Evolutionary conservation across 78 protist species (phyloP), one percentile per base, ranked within the genome.

Genomic region (Dictyostelium brefeldianum): DNA sequence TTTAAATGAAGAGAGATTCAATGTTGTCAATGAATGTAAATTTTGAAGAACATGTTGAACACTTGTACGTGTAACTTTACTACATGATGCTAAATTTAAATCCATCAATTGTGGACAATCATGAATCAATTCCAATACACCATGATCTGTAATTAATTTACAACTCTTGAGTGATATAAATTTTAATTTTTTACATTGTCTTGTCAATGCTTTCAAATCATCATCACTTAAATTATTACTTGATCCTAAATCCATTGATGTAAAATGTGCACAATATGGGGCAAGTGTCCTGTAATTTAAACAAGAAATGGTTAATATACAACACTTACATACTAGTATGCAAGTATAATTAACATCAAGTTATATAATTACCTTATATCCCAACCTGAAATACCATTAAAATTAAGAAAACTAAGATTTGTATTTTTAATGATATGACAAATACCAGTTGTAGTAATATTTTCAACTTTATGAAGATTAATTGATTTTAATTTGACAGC

Each of bases 51-150:
- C 92, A 59, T 85, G 92, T 75, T 85, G 92, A n/a, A 85, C 83
- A 48, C 79, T 62, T 4, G 92, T 85, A 41, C 92, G 36, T 5
- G 92, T 85, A 15, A 85, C 83, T 64, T 85, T 85, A 17, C 78
- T 75, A 53, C 92, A 85, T n/a, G 71, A 50, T 3, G 92, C 92
- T 25, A 85, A 85, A 64, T 85, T 85, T 53, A 85, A 64, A 75
- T 85, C 92, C 92, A 85, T 85, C 22, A 85, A 47, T 75, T 85
- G 92, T n/a, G 92, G 92, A 7, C 92, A 85, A 62, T 85, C 92
- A 64, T 85, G 73, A 53, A 85, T 85, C 25, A 85, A 75, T 31
- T 85, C 92, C 62, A 85, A 85, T 46, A 85, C 92, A 62, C 92
- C 92, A 75, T 85, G 92, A 85, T 85, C 92, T 74, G 92, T 85